These are phyloP conservation scores for Cladosporium sp. DNA, from an alignment of 2,329 filamentous ascomycete genomes.

Conservation along the genomic window DNA sequence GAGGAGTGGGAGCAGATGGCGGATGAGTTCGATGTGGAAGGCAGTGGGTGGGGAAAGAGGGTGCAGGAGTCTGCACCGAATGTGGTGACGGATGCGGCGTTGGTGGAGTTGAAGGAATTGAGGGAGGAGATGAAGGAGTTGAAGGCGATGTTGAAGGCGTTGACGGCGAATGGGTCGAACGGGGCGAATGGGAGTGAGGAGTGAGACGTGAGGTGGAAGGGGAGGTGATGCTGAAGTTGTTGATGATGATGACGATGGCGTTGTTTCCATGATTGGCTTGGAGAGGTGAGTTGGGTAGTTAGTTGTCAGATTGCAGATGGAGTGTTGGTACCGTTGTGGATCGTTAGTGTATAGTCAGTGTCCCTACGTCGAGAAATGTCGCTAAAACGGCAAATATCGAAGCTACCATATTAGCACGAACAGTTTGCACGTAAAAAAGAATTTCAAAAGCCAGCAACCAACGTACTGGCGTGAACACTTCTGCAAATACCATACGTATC, in stretches of 20 bases:
- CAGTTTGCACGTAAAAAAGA: too few species aligned
- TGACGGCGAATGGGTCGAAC: not conserved
- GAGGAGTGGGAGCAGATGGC: slow-evolving; percentile 92
- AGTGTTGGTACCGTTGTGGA: not conserved
- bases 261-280: not conserved
- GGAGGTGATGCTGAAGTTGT: too few species aligned
- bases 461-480: too few species aligned
- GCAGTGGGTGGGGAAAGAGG: slow-evolving; percentile 80
- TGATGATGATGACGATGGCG: not conserved
- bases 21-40: slow-evolving; percentile 72
- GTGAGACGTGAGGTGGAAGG: not conserved
- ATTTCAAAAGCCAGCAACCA: too few species aligned
- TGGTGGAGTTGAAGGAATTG: slow-evolving; percentile 60
- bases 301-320: not conserved
- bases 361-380: not conserved
- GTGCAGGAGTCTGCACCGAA: slow-evolving; percentile 77
- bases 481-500: too few species aligned
- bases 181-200: not conserved
- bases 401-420: not conserved
- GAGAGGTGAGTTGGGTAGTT: not conserved
- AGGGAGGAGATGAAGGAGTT: slow-evolving; percentile 47
- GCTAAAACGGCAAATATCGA: not conserved
- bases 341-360: not conserved
- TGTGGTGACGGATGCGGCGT: slow-evolving; percentile 73
- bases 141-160: slow-evolving; percentile 40